Evolutionary conservation across 2,329 filamentous ascomycete species (phyloP).

Genomic region (Nemania sp.): DNA sequence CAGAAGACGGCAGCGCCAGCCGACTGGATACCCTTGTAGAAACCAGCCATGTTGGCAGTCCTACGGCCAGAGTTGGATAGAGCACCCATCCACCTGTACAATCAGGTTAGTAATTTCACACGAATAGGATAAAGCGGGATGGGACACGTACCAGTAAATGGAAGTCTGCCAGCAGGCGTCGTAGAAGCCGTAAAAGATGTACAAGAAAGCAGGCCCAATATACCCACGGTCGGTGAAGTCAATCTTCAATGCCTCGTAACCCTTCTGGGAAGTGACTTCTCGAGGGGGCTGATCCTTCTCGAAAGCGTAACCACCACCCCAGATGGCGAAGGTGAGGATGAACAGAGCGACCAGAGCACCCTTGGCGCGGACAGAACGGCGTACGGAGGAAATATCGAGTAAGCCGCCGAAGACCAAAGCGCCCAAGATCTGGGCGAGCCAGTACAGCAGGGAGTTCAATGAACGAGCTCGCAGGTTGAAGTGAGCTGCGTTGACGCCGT

Average conservation of each 20-base stretch:
- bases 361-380: slow-evolving; percentile 67
- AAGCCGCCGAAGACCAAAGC: slow-evolving; percentile 68
- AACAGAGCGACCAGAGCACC: slow-evolving; percentile 62
- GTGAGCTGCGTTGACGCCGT: slow-evolving; percentile 68
- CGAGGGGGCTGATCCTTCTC: slow-evolving; percentile 60
- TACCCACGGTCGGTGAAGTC: slow-evolving; percentile 67
- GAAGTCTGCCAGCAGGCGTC: slow-evolving; percentile 90
- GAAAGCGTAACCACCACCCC: slow-evolving; percentile 76
- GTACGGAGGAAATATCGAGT: slow-evolving; percentile 61
- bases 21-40: slow-evolving; percentile 88
- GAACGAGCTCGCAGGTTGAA: slow-evolving; percentile 74
- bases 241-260: slow-evolving; percentile 30
- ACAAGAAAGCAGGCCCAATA: slow-evolving; percentile 74
- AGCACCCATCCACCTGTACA: slow-evolving; percentile 80
- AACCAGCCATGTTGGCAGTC: slow-evolving; percentile 87
- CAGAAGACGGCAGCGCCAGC: slow-evolving; percentile 78
- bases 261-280: slow-evolving; percentile 25
- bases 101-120: slow-evolving; percentile 48
- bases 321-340: slow-evolving; percentile 68
- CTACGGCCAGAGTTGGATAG: slow-evolving; percentile 92
- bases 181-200: slow-evolving; percentile 52
- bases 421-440: slow-evolving; percentile 72
- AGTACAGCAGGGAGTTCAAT: slow-evolving; percentile 74
- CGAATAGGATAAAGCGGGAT: slow-evolving; percentile 67
- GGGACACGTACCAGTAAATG: slow-evolving; percentile 84